Base-by-base conservation (phyloP, 768 basidiomycete genomes). In the Hygrophorus russula region DNA sequence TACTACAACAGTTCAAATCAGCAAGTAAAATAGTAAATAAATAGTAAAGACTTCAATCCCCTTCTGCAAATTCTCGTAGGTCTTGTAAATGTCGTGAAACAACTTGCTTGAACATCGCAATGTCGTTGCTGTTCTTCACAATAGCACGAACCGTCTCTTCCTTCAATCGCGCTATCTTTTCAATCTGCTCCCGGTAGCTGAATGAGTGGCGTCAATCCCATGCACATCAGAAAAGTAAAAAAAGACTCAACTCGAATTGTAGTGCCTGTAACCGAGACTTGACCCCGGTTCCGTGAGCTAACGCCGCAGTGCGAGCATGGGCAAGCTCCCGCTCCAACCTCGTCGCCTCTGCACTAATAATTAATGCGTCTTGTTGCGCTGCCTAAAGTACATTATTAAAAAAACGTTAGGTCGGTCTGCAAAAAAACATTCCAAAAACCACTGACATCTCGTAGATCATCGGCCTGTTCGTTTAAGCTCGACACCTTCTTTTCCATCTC, bases 131-230 rank as follows among this genome's bases (percentile, higher is more conserved):
- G 58, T 80, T 87, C 68, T 87, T 89, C 46, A 84, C 74, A 47
- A 90, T 85, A 13, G 80, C 81, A 0, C 83, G 76, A 36, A 85
- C 73, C 0, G 83, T 87, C 52, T 87, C 85, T 43, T 90, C 85
- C 50, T 77, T 81, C 20, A 89, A 56, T 39, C 83, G 73, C 37
- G 73, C 70, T 15, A 83, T 76, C 53, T 82, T 84, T 47, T 84
- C 83, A 10, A 83, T 61, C 53, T 89, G 85, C 54, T 89, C 86
- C 50, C 77, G 76, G 56, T 86, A 83, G 40, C 86, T 89, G 55
- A 33, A 20, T 6, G 12, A 41, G 37, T 20, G 39, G 17, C 30
- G 36, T 9, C 41, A 49, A 36, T 36, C 14, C 19, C 39, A 36
- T 39, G 45, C 3, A 53, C 42, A n/a, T 44, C n/a, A 31, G 11